Evolutionary conservation across 176 grass and related monocot genomes (phyloP).

Genomic region (Hordeum marinum): DNA sequence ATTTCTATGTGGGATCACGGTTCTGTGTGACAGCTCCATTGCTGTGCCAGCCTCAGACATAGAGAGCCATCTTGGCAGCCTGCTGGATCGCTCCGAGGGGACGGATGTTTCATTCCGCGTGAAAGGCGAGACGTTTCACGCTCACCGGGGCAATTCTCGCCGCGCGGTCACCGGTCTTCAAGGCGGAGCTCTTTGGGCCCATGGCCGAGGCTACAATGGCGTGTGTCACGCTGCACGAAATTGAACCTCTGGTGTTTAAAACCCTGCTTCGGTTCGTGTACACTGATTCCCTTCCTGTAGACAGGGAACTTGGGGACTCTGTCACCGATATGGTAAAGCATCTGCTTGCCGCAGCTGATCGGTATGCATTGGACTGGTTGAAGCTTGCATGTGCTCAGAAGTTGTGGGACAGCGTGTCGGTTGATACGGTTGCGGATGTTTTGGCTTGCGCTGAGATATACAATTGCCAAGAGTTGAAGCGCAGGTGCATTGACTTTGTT

Average conservation of each 20-base stretch:
- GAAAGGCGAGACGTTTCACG: constrained; percentile 4
- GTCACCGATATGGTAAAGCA: not conserved
- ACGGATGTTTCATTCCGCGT: constrained; percentile 31
- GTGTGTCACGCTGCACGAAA: constrained; percentile 12
- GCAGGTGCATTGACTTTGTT: constrained; percentile 45
- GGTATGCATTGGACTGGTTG: constrained; percentile 48
- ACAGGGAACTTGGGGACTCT: not conserved
- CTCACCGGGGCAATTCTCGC: constrained; percentile 16
- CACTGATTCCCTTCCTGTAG: constrained; percentile 19
- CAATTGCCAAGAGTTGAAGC: constrained; percentile 41
- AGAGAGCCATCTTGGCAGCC: not conserved
- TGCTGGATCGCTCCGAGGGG: not conserved
- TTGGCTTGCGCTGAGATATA: constrained; percentile 48
- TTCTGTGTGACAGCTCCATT: not conserved
- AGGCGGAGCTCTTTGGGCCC: constrained; percentile 16
- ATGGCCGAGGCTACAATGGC: constrained; percentile 7
- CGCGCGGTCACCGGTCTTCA: constrained; percentile 22
- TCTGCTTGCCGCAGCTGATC: constrained; percentile 46
- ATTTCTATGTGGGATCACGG: constrained; percentile 6
- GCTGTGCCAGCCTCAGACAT: constrained; percentile 16
- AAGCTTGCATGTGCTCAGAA: constrained; percentile 44
- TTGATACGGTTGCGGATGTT: constrained; percentile 11
- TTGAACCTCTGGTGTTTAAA: constrained; percentile 20
- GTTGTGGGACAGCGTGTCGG: constrained; percentile 25
- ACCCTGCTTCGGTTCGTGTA: constrained; percentile 51